Evolutionary conservation across 1,284 basidiomycete genomes (phyloP).

Genomic region (Polyporus tsugae): DNA sequence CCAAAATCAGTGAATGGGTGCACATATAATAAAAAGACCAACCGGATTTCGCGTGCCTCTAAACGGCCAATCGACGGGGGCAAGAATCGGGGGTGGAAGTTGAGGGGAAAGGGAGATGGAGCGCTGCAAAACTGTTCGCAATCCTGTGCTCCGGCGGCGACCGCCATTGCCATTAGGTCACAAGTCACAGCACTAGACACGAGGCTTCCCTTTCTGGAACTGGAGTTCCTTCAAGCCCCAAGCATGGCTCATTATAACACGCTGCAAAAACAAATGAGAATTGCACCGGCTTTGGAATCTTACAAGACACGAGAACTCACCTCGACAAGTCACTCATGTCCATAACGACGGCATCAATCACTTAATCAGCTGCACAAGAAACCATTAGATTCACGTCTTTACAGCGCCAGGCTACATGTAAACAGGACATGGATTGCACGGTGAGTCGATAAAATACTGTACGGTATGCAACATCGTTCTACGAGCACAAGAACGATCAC

Average conservation of each 20-base stretch:
- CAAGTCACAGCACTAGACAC: slow-evolving; percentile 5
- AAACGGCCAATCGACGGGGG: not conserved
- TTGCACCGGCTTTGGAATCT: not conserved
- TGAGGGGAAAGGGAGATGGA: not conserved
- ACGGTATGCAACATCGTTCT: slow-evolving; percentile 6
- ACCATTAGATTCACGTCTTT: slow-evolving; percentile 14
- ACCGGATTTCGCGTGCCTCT: not conserved
- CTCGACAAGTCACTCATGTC: not conserved
- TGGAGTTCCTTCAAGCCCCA: not conserved
- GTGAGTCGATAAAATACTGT: slow-evolving; percentile 9
- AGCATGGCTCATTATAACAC: not conserved
- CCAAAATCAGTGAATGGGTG: not conserved
- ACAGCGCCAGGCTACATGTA: slow-evolving; percentile 24
- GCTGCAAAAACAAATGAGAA: not conserved
- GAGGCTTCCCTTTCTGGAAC: slow-evolving; percentile 8
- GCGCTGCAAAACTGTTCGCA: not conserved
- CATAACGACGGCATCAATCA: not conserved
- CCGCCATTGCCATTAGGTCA: not conserved
- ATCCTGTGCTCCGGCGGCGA: not conserved
- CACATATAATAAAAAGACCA: not conserved
- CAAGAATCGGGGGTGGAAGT: not conserved
- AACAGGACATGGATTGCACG: slow-evolving; percentile 15
- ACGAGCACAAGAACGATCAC: slow-evolving; percentile 24
- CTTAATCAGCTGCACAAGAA: not conserved
- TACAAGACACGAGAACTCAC: not conserved